Conservation (phyloP, 1,284 basidiomycete species). For the Cystobasidium slooffiae region DNA sequence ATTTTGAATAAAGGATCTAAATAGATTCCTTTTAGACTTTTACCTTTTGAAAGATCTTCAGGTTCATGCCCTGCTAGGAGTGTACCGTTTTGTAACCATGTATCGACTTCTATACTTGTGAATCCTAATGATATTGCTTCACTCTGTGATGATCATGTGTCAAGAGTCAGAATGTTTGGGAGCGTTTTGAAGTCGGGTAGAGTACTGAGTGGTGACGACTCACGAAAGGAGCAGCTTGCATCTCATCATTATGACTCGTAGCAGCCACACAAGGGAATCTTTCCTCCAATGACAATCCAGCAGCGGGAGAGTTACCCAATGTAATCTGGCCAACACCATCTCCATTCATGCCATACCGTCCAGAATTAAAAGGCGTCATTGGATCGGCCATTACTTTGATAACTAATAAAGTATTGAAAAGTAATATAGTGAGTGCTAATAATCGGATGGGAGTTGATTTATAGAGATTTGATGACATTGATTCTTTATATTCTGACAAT, state of each 20-base stretch:
- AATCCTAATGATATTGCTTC: slow-evolving; percentile 31
- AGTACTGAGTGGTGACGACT: not conserved
- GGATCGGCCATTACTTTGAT: slow-evolving; percentile 14
- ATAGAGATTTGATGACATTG: not conserved
- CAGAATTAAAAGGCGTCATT: not conserved
- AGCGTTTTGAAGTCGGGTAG: not conserved
- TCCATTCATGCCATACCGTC: not conserved
- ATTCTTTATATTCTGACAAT: not conserved
- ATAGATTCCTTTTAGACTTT: slow-evolving; percentile 19
- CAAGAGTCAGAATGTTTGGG: too few relatives aligned
- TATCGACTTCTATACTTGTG: slow-evolving; percentile 22
- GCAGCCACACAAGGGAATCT: slow-evolving; percentile 17
- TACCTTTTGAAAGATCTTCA: slow-evolving; percentile 2
- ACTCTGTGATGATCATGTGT: slow-evolving; percentile 6
- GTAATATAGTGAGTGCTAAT: slow-evolving; percentile 16
- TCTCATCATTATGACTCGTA: slow-evolving; percentile 37
- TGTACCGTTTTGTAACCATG: slow-evolving; percentile 3
- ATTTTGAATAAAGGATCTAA: slow-evolving; percentile 24
- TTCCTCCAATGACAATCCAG: not conserved
- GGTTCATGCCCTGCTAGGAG: slow-evolving; percentile 29
- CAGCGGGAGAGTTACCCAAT: not conserved
- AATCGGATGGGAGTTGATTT: slow-evolving; percentile 18
- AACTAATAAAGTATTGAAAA: slow-evolving; percentile 17
- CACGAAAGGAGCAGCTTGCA: slow-evolving; percentile 38
- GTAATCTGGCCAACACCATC: not conserved